phyloP scores from a whole-genome alignment of 176 grass and related monocot species.

The Eleusine coracana region DNA sequence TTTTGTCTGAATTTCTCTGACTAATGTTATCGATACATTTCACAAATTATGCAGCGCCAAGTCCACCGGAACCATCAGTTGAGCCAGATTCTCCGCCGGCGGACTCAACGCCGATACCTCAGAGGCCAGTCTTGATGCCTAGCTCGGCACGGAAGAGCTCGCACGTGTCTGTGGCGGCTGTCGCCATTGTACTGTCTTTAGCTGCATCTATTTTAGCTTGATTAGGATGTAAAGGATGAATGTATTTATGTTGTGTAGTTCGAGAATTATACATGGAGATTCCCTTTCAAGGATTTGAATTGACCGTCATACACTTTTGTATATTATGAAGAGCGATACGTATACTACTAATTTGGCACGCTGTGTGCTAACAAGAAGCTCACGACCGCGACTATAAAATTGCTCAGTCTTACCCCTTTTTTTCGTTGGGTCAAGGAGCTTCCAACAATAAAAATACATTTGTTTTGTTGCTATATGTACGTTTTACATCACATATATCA shows the following conservation, averaged over 20 bases:
- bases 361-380: no score
- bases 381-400: no score
- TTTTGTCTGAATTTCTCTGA: neutral
- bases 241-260: neutral
- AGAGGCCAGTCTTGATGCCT: conserved; percentile 61
- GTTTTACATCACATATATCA: no score
- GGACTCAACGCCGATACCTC: conserved; percentile 42
- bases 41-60: conserved; percentile 35
- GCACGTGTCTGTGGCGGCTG: neutral
- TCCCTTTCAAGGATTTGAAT: neutral
- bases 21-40: neutral
- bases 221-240: neutral
- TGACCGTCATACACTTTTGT: neutral
- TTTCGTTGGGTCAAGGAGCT: no score
- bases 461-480: no score
- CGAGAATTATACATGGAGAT: neutral
- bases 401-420: no score
- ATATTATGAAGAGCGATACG: neutral
- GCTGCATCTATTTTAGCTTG: conserved; percentile 41
- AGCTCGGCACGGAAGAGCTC: conserved; percentile 46
- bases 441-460: no score
- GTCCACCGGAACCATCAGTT: conserved; percentile 39
- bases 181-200: conserved; percentile 1
- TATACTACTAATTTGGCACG: neutral
- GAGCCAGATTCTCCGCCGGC: conserved; percentile 22